A percentile compares a stretch with the other conserved stretches of the same genome.
phyloP scores from a whole-genome alignment of 2,329 filamentous ascomycete genomes.

The Corynespora cassiicola region DNA sequence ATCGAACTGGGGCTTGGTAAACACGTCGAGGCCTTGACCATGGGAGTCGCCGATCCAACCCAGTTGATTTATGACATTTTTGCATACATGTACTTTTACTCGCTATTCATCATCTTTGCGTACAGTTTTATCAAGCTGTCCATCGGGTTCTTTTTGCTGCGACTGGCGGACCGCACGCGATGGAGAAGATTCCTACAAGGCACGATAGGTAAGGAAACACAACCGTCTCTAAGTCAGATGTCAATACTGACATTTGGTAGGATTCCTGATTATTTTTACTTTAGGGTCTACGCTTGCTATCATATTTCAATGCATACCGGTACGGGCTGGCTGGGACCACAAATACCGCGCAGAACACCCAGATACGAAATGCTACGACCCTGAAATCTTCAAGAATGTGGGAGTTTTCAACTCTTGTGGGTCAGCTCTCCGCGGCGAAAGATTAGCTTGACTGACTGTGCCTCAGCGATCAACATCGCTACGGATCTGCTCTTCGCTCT shows the following conservation, averaged over 20 bases:
- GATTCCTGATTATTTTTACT: constrained; percentile 43
- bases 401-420: constrained; percentile 54
- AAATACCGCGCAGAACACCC: too few relatives aligned
- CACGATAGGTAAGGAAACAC: constrained; percentile 45
- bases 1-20: constrained; percentile 53
- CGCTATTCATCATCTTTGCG: constrained; percentile 54
- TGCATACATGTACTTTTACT: constrained; percentile 52
- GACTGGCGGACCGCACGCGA: constrained; percentile 43
- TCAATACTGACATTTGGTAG: neutral
- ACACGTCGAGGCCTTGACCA: constrained; percentile 48
- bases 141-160: constrained; percentile 54
- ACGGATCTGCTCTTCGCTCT: constrained; percentile 50
- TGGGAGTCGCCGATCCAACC: too few relatives aligned
- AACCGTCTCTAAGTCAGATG: neutral
- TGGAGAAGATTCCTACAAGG: constrained; percentile 49
- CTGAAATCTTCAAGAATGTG: constrained; percentile 52
- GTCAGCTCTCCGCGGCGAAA: neutral
- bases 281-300: constrained; percentile 29
- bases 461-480: constrained; percentile 39
- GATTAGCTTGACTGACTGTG: neutral
- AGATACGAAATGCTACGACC: constrained; percentile 31
- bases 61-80: constrained; percentile 42
- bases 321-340: constrained; percentile 53
- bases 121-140: constrained; percentile 57
- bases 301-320: constrained; percentile 43